Conservation (phyloP, 2,329 filamentous ascomycete species). For the Hymenoscyphus linearis region DNA sequence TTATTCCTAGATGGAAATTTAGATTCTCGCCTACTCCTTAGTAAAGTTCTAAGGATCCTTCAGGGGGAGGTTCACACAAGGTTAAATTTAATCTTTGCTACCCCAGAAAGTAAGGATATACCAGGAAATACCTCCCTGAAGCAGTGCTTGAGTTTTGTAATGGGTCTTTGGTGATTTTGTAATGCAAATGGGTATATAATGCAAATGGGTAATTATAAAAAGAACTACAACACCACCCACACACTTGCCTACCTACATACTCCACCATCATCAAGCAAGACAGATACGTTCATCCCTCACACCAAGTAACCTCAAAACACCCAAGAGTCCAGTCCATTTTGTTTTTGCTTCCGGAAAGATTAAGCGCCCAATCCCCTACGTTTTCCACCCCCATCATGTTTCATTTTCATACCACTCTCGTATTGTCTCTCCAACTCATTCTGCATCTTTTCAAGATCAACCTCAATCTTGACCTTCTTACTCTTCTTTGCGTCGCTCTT, state of each 20-base stretch:
- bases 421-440: conserved; percentile 35
- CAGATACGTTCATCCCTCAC: neutral
- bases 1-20: too few species aligned
- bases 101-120: neutral
- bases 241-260: neutral
- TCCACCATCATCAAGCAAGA: neutral
- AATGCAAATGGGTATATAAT: neutral
- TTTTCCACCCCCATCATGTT: conserved; percentile 33
- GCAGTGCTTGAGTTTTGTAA: neutral
- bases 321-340: neutral
- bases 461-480: conserved; percentile 8
- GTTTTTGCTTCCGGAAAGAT: neutral
- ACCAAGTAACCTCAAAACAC: neutral
- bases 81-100: neutral
- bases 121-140: neutral
- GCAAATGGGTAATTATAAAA: neutral
- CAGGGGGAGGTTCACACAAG: neutral
- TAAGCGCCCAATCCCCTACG: conserved; percentile 34
- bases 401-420: conserved; percentile 34
- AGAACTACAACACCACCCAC: neutral
- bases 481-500: conserved; percentile 12
- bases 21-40: too few species aligned
- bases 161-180: neutral
- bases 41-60: too few species aligned
- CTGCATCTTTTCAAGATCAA: conserved; percentile 27